Evolutionary conservation across 495 filamentous ascomycete species (phyloP).

Genomic region (Aspergillus sclerotiicarbonarius): DNA sequence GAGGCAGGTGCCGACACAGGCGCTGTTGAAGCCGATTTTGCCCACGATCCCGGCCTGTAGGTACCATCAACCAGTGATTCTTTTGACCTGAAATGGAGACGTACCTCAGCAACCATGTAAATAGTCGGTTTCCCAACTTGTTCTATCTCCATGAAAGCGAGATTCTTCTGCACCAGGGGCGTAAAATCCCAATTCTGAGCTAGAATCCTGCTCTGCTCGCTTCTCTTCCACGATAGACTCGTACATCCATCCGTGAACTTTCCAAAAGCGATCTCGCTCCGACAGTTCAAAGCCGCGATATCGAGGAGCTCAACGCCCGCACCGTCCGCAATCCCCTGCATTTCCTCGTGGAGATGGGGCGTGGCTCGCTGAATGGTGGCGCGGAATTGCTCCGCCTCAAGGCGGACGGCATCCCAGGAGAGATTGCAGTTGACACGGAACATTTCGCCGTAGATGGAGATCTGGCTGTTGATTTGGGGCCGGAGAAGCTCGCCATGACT

Average conservation of each 20-base stretch:
- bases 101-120: constrained; percentile 45
- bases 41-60: constrained; percentile 64
- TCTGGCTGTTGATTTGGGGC: constrained; percentile 42
- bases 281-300: constrained; percentile 64
- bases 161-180: constrained; percentile 46
- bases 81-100: background rate
- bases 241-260: constrained; percentile 65
- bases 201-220: constrained; percentile 39
- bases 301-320: constrained; percentile 50
- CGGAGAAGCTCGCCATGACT: constrained; percentile 51
- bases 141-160: constrained; percentile 54
- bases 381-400: constrained; percentile 45
- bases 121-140: constrained; percentile 47
- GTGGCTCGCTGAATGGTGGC: constrained; percentile 34
- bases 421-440: constrained; percentile 50
- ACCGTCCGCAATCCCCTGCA: constrained; percentile 60
- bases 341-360: constrained; percentile 51
- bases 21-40: constrained; percentile 66
- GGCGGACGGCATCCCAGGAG: constrained; percentile 48
- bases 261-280: constrained; percentile 67
- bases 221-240: constrained; percentile 51
- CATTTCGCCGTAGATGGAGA: constrained; percentile 51
- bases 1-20: constrained; percentile 62
- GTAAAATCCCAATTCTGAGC: constrained; percentile 71
- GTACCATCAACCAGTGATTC: background rate